Percentiles rank a stretch among this genome's conserved stretches.
phyloP scores from a whole-genome alignment of 78 protist species.

The Abeoforma whisleri region DNA sequence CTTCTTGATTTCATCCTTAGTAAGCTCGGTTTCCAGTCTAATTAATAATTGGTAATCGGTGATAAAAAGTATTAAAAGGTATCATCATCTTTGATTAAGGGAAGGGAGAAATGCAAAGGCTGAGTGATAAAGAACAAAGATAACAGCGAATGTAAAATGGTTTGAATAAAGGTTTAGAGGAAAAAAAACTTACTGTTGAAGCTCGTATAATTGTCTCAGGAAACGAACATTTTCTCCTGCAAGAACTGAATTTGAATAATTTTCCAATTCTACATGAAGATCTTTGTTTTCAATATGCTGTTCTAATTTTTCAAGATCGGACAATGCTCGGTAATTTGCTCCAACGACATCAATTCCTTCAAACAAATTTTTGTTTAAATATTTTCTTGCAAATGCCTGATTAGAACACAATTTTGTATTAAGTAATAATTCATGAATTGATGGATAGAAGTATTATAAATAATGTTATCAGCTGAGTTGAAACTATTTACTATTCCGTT shows the following conservation, averaged over 20 bases:
- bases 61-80: no score
- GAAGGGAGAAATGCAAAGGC: no score
- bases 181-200: slow-evolving; percentile 26
- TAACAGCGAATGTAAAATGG: no score
- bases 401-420: no score
- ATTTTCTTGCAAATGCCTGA: slow-evolving; percentile 28
- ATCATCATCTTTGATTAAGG: no score
- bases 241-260: background rate
- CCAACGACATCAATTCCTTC: slow-evolving; percentile 11
- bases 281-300: background rate
- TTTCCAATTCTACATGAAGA: background rate
- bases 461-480: background rate
- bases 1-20: no score
- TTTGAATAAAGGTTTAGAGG: no score
- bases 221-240: slow-evolving; percentile 24
- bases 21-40: no score
- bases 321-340: background rate
- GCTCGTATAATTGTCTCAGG: background rate
- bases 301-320: background rate
- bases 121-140: no score
- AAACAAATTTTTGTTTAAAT: background rate
- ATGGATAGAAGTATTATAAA: background rate
- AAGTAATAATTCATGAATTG: background rate
- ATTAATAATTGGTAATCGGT: no score
- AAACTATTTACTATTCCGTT: background rate